phyloP scores from a whole-genome alignment of 108 stramenopile species.

The Pseudonitzschia pungens region DNA sequence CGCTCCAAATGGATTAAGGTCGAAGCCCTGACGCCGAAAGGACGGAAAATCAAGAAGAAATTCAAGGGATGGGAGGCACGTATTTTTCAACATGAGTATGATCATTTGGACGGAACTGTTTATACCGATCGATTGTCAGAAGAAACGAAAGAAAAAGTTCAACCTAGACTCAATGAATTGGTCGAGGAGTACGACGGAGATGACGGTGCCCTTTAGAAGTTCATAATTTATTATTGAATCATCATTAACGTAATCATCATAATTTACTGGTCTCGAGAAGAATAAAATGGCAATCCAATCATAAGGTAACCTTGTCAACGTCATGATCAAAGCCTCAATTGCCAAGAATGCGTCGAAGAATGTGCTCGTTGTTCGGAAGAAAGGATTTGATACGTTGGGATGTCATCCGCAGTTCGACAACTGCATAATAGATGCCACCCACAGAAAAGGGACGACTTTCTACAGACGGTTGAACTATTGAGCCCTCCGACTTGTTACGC shows the following conservation, averaged over 20 bases:
- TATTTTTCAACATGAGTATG: constrained; percentile 98
- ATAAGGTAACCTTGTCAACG: too few species aligned
- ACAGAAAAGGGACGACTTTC: too few species aligned
- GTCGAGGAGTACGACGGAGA: constrained; percentile 66
- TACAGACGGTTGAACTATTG: too few species aligned
- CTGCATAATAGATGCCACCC: too few species aligned
- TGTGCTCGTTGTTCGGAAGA: too few species aligned
- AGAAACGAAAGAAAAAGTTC: constrained; percentile 57
- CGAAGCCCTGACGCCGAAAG: constrained; percentile 54
- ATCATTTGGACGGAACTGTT: constrained; percentile 90
- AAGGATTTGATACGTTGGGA: too few species aligned
- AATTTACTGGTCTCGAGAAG: too few species aligned
- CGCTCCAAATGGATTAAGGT: constrained; percentile 90
- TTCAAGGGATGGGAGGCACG: constrained; percentile 81
- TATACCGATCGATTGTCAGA: constrained; percentile 79
- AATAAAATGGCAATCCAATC: too few species aligned
- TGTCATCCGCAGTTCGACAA: too few species aligned
- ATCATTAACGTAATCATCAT: not conserved
- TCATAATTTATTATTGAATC: not conserved
- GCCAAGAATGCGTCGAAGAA: too few species aligned
- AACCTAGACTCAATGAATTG: constrained; percentile 65
- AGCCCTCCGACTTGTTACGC: too few species aligned
- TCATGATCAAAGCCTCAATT: too few species aligned
- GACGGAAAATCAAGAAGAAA: constrained; percentile 87
- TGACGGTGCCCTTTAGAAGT: constrained; percentile 60